Base-by-base conservation (phyloP, 306 rosid species). In the Castanea sativa region DNA sequence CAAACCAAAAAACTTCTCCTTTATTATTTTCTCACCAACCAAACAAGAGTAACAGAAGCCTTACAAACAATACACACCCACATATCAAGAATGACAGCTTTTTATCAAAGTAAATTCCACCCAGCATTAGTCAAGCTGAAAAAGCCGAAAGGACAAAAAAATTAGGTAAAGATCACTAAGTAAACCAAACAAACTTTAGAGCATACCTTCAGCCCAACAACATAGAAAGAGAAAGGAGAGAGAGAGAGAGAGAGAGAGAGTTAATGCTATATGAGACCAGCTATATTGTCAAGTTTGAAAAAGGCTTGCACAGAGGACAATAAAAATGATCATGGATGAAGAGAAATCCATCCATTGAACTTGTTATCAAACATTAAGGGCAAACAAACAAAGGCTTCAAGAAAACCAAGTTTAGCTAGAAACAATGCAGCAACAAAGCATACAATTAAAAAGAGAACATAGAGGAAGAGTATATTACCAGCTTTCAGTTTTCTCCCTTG, bases 401-500 rank as follows among this genome's bases (percentile, higher is more conserved):
- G 52, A 67, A 35, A 67, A 33, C 3, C 6, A 19, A 30, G 38
- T 19, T 35, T 67, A 35, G 19, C n/a, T 12, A 67, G 35, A 33
- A 67, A 64, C 19, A 67, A 35, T 9, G 25, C 10, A 67, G 72
- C 41, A 35, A 35, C 43, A 67, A 4, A 63, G 30, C 38, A 29
- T 63, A 27, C 6, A 67, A 67, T 32, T 5, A 83, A 21, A 73
- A 69, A 58, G 69, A 69, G 80, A 72, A 49, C 71, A 55, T 53
- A 4, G 8, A 35, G 45, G 15, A 52, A 69, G 43, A 4, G 30
- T 33, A 33, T 32, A 75, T 67, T 75, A 90, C 99, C 89, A 95
- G 85, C 83, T 85, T 89, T 80, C n/a, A 95, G 65, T 15, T 92
- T 92, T 84, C 98, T 92, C 77, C 94, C 99, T 81, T 95, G 88